These are phyloP conservation scores for Phellopilus nigrolimitatus DNA, from an alignment of 1,284 basidiomycete species.

Conservation along the genomic window DNA sequence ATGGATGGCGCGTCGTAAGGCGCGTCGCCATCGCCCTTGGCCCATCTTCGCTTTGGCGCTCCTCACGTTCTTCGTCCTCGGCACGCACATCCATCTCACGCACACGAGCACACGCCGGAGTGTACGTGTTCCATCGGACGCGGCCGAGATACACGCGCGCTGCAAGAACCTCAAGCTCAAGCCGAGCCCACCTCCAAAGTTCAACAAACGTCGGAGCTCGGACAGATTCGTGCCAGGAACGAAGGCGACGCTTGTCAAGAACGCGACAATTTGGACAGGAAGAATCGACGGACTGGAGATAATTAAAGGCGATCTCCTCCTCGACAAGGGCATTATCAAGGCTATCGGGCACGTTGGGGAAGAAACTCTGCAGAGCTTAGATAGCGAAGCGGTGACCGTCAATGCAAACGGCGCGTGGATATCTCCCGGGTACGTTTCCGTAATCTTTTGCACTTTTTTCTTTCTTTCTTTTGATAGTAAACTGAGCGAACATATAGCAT, in stretches of 20 bases:
- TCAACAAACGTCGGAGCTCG: slow-evolving; percentile 51
- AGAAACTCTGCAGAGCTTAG: slow-evolving; percentile 7
- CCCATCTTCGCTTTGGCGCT: slow-evolving; percentile 6
- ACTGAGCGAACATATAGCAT: slow-evolving; percentile 32
- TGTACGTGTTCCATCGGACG: slow-evolving; percentile 8
- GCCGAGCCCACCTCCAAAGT: slow-evolving; percentile 45
- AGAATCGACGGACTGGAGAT: slow-evolving; percentile 60
- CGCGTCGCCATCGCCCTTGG: slow-evolving; percentile 4
- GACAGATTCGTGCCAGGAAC: slow-evolving; percentile 72
- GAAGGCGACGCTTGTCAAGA: slow-evolving; percentile 63
- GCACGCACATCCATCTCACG: slow-evolving; percentile 5
- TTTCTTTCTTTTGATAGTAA: background rate
- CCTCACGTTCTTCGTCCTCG: slow-evolving; percentile 5
- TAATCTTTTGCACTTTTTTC: background rate
- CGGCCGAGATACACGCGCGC: slow-evolving; percentile 4
- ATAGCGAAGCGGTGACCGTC: slow-evolving; percentile 24
- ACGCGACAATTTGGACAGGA: slow-evolving; percentile 81
- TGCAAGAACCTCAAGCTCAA: slow-evolving; percentile 22
- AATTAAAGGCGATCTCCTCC: slow-evolving; percentile 52
- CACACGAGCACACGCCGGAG: background rate
- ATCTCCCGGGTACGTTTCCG: slow-evolving; percentile 34
- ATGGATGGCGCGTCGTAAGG: background rate
- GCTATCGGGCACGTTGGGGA: slow-evolving; percentile 42
- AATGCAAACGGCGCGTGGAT: slow-evolving; percentile 36
- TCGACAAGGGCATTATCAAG: slow-evolving; percentile 56